Conservation (phyloP, 2,329 filamentous ascomycete species). For the Septoria petroselini region DNA sequence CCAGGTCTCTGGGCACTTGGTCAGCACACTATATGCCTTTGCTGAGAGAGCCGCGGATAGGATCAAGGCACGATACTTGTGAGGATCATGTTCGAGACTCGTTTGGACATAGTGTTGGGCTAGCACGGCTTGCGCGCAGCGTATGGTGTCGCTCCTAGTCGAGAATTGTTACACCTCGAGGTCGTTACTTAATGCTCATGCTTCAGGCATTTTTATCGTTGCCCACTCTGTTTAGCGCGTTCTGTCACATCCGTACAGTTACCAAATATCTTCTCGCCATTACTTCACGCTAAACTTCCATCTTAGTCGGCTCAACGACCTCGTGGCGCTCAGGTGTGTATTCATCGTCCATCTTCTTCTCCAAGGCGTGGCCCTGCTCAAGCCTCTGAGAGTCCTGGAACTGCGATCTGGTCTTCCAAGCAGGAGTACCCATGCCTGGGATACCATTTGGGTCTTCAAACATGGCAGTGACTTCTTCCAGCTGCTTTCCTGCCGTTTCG, state of each 20-base stretch:
- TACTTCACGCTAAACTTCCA: too few relatives aligned
- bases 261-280: too few relatives aligned
- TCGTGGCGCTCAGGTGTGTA: slow-evolving; percentile 16
- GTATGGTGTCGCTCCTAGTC: too few relatives aligned
- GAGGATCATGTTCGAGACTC: too few relatives aligned
- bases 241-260: too few relatives aligned
- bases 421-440: slow-evolving; percentile 49
- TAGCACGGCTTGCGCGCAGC: too few relatives aligned
- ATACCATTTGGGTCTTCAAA: slow-evolving; percentile 49
- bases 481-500: slow-evolving; percentile 70
- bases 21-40: slow-evolving; percentile 32
- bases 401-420: slow-evolving; percentile 51
- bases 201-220: too few relatives aligned
- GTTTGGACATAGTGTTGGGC: too few relatives aligned
- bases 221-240: too few relatives aligned
- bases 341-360: slow-evolving; percentile 18
- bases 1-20: slow-evolving; percentile 18
- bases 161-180: too few relatives aligned
- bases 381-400: slow-evolving; percentile 9
- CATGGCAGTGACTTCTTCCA: slow-evolving; percentile 75
- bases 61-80: slow-evolving; percentile 25
- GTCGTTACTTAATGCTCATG: too few relatives aligned
- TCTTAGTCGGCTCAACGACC: slow-evolving; percentile 14
- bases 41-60: slow-evolving; percentile 34
- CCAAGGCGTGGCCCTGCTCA: slow-evolving; percentile 17